These are phyloP conservation scores for Fonsecaea pedrosoi DNA, from an alignment of 2,329 filamentous ascomycete species.

Conservation along the genomic window DNA sequence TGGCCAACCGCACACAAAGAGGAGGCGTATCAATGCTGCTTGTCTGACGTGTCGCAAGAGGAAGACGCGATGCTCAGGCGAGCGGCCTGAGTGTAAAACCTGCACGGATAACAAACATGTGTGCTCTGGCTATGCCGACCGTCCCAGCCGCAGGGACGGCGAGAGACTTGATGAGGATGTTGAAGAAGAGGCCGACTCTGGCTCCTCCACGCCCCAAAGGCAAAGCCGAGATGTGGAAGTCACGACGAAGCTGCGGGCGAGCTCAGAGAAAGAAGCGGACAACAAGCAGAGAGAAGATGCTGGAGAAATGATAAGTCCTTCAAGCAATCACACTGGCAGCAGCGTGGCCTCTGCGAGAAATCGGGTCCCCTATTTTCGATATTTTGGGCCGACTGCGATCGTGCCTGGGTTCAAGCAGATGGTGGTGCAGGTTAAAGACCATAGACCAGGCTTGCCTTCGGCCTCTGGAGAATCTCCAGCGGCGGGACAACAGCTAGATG, in stretches of 20 bases:
- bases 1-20: constrained; percentile 79
- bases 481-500: constrained; percentile 26
- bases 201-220: constrained; percentile 22
- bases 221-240: constrained; percentile 16
- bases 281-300: constrained; percentile 8
- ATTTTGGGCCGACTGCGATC: constrained; percentile 89
- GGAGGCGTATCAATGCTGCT: constrained; percentile 78
- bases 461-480: constrained; percentile 31
- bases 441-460: constrained; percentile 29
- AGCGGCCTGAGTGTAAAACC: constrained; percentile 74
- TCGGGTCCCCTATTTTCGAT: constrained; percentile 85
- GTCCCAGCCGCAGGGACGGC: constrained; percentile 22
- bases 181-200: constrained; percentile 29
- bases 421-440: constrained; percentile 57
- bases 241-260: not conserved
- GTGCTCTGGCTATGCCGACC: constrained; percentile 71
- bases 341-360: constrained; percentile 60
- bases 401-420: constrained; percentile 93
- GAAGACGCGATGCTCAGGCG: constrained; percentile 77
- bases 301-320: constrained; percentile 43
- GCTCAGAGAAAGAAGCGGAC: constrained; percentile 1
- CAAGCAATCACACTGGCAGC: constrained; percentile 40
- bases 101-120: constrained; percentile 73
- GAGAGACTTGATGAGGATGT: constrained; percentile 29
- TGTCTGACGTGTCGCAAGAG: constrained; percentile 76